These are phyloP conservation scores for Xerocomellus intermedius DNA, from an alignment of 768 basidiomycete genomes.

Conservation along the genomic window DNA sequence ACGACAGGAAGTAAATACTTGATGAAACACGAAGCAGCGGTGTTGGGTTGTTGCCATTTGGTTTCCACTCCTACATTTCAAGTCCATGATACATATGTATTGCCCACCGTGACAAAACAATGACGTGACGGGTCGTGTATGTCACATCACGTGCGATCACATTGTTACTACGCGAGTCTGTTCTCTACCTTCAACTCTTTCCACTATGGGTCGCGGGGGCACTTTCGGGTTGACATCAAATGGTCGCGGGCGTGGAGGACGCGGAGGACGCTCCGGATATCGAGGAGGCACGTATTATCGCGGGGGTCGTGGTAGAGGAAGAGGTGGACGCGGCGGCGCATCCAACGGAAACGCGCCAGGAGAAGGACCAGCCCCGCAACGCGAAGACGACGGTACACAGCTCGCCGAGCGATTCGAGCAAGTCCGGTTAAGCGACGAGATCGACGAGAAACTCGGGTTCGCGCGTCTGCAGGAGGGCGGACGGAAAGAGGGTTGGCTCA, in stretches of 20 bases:
- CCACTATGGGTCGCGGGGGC: slow-evolving; percentile 43
- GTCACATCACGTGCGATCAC: slow-evolving; percentile 25
- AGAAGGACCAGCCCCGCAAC: slow-evolving; percentile 53
- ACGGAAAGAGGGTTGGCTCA: slow-evolving; percentile 84
- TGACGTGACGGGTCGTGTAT: slow-evolving; percentile 24
- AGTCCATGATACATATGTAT: not conserved
- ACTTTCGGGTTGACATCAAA: slow-evolving; percentile 57
- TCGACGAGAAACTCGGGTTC: slow-evolving; percentile 95
- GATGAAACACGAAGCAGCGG: not conserved
- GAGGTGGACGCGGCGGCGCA: slow-evolving; percentile 34
- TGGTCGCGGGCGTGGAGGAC: slow-evolving; percentile 40
- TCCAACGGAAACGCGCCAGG: slow-evolving; percentile 34
- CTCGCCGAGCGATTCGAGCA: slow-evolving; percentile 85
- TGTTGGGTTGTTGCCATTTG: not conserved
- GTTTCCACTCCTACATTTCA: not conserved
- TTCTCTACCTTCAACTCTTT: not conserved
- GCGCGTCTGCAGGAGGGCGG: slow-evolving; percentile 74
- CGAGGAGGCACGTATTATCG: slow-evolving; percentile 38
- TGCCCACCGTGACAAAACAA: not conserved
- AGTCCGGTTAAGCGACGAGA: slow-evolving; percentile 71
- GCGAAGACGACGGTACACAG: slow-evolving; percentile 90
- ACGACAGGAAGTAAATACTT: not conserved
- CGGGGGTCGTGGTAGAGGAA: slow-evolving; percentile 51
- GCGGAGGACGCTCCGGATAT: slow-evolving; percentile 37
- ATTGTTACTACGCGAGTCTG: slow-evolving; percentile 3